Evolutionary conservation across 1,139 yeast species (phyloP).

Genomic region (Protomyces pachydermus): DNA sequence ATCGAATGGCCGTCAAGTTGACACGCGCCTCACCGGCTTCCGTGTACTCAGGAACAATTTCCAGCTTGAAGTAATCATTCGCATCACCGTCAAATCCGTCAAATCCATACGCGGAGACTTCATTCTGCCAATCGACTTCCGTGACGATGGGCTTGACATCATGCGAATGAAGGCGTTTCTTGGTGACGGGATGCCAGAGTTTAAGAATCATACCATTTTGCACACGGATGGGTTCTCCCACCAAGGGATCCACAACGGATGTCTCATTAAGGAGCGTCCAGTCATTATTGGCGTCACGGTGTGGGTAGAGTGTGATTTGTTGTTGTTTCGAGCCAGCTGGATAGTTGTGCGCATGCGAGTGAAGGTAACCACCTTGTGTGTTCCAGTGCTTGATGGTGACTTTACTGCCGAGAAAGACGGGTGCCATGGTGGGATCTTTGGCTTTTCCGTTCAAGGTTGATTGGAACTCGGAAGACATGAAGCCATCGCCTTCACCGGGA

Average conservation of each 20-base stretch:
- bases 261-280: constrained; percentile 64
- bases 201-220: constrained; percentile 75
- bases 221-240: constrained; percentile 50
- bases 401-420: constrained; percentile 81
- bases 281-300: constrained; percentile 77
- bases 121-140: constrained; percentile 93
- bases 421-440: constrained; percentile 61
- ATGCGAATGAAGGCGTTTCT: constrained; percentile 88
- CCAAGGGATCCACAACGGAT: constrained; percentile 37
- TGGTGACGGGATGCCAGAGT: constrained; percentile 62
- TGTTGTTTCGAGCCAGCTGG: constrained; percentile 94
- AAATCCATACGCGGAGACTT: constrained; percentile 84
- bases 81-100: constrained; percentile 91
- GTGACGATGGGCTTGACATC: constrained; percentile 92
- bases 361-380: constrained; percentile 91
- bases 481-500: constrained; percentile 84
- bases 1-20: constrained; percentile 68
- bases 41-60: constrained; percentile 63
- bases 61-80: constrained; percentile 90
- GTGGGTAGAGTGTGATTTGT: constrained; percentile 90
- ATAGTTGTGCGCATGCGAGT: constrained; percentile 79
- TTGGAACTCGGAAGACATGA: constrained; percentile 87
- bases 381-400: constrained; percentile 74
- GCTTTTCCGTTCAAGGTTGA: constrained; percentile 64
- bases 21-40: constrained; percentile 55